Conservation (phyloP, 2,329 filamentous ascomycete species). For the Helotiales sp. region DNA sequence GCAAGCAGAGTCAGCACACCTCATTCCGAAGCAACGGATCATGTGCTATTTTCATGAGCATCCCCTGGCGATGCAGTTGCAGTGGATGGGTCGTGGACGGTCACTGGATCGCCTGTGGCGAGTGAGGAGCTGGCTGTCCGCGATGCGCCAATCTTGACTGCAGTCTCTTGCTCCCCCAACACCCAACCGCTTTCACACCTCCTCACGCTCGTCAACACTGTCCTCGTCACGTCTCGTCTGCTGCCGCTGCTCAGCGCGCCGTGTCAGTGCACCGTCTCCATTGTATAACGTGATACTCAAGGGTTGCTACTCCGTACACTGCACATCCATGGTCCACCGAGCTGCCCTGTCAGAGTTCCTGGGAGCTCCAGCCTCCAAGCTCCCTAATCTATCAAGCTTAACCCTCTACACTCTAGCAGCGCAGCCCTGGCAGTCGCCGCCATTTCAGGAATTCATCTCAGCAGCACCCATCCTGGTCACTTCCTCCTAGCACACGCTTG, state of each 20-base stretch:
- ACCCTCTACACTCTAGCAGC: slow-evolving; percentile 1
- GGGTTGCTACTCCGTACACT: slow-evolving; percentile 7
- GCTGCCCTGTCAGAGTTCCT: too few relatives aligned
- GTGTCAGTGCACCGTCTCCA: slow-evolving; percentile 1
- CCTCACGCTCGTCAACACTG: background rate
- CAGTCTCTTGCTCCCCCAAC: too few relatives aligned
- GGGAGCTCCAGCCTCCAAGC: too few relatives aligned
- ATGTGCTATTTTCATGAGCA: background rate
- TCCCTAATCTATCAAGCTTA: background rate
- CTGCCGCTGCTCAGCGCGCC: background rate
- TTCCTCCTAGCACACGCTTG: slow-evolving; percentile 12
- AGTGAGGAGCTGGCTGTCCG: background rate
- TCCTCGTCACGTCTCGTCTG: background rate
- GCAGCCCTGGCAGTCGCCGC: background rate
- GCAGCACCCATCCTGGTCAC: background rate
- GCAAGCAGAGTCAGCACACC: background rate
- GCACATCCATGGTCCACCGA: slow-evolving; percentile 11
- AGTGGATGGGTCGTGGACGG: background rate
- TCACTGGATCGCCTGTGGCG: background rate
- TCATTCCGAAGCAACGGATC: background rate
- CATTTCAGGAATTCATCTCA: slow-evolving; percentile 19
- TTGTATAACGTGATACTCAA: slow-evolving; percentile 30
- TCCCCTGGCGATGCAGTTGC: background rate
- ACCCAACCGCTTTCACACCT: too few relatives aligned
- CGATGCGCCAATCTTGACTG: background rate